Percentiles rank a stretch among this genome's conserved stretches.
Evolutionary conservation across 352 stramenopile genomes (phyloP).

Genomic region (Phytophthora podocarpi): DNA sequence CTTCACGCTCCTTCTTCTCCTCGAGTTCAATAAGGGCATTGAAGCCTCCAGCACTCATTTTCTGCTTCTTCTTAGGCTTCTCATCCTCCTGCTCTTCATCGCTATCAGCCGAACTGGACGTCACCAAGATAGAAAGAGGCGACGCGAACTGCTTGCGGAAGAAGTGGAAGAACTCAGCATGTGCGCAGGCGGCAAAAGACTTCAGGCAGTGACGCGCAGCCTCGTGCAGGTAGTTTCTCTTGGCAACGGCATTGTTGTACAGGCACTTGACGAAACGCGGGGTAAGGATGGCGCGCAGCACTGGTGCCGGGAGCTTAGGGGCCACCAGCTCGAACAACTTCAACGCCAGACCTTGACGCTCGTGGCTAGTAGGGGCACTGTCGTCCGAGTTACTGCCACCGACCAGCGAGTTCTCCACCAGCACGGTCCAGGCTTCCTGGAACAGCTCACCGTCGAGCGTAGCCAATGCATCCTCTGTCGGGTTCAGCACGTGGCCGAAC

Average conservation of each 20-base stretch:
- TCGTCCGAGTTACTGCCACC: conserved; percentile 25
- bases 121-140: conserved; percentile 64
- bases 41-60: conserved; percentile 55
- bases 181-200: conserved; percentile 52
- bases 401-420: conserved; percentile 83
- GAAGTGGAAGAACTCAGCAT: conserved; percentile 74
- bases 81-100: conserved; percentile 48
- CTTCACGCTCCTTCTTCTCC: conserved; percentile 78
- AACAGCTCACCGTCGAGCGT: conserved; percentile 72
- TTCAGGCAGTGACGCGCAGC: conserved; percentile 74
- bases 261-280: conserved; percentile 83
- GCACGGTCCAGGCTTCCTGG: conserved; percentile 78
- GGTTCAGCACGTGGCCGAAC: conserved; percentile 76
- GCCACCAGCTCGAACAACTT: conserved; percentile 86
- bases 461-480: conserved; percentile 33
- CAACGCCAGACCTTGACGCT: conserved; percentile 75
- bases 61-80: conserved; percentile 43
- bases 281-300: conserved; percentile 71
- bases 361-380: conserved; percentile 60
- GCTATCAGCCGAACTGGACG: conserved; percentile 35
- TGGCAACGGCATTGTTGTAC: conserved; percentile 80
- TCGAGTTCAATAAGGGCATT: conserved; percentile 76
- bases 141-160: conserved; percentile 71
- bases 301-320: conserved; percentile 46
- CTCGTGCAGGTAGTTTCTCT: conserved; percentile 86